Percentiles rank a stretch among this genome's conserved stretches.
These are phyloP conservation scores for Saccharomyces eubayanus DNA, from an alignment of 805 yeast species.

Conservation along the genomic window DNA sequence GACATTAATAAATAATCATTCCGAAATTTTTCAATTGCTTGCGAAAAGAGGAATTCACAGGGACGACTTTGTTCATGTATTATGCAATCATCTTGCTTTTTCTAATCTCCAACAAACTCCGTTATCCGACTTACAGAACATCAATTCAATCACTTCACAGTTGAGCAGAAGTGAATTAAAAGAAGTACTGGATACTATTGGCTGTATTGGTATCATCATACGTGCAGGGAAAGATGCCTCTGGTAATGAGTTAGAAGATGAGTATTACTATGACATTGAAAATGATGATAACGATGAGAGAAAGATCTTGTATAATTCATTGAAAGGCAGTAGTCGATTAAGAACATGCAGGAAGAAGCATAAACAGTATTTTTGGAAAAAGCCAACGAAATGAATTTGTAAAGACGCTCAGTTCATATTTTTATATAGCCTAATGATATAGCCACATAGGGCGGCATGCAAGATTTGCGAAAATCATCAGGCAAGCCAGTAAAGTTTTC, in stretches of 20 bases:
- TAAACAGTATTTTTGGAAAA: slow-evolving; percentile 58
- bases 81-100: slow-evolving; percentile 81
- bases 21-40: slow-evolving; percentile 1
- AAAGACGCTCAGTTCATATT: background rate
- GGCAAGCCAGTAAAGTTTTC: background rate
- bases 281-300: slow-evolving; percentile 68
- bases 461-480: background rate
- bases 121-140: slow-evolving; percentile 55
- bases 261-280: slow-evolving; percentile 84
- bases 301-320: slow-evolving; percentile 56
- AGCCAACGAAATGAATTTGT: slow-evolving; percentile 29
- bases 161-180: slow-evolving; percentile 40
- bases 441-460: background rate
- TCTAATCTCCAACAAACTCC: slow-evolving; percentile 86
- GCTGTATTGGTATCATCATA: slow-evolving; percentile 77
- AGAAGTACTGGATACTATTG: slow-evolving; percentile 36
- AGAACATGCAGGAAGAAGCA: slow-evolving; percentile 89
- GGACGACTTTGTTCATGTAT: slow-evolving; percentile 50
- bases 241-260: slow-evolving; percentile 88
- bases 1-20: background rate
- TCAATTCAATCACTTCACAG: slow-evolving; percentile 45
- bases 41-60: slow-evolving; percentile 33
- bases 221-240: slow-evolving; percentile 94
- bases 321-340: slow-evolving; percentile 74
- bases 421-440: background rate